Conservation (phyloP, 2,329 filamentous ascomycete species). For the Clonostachys solani region DNA sequence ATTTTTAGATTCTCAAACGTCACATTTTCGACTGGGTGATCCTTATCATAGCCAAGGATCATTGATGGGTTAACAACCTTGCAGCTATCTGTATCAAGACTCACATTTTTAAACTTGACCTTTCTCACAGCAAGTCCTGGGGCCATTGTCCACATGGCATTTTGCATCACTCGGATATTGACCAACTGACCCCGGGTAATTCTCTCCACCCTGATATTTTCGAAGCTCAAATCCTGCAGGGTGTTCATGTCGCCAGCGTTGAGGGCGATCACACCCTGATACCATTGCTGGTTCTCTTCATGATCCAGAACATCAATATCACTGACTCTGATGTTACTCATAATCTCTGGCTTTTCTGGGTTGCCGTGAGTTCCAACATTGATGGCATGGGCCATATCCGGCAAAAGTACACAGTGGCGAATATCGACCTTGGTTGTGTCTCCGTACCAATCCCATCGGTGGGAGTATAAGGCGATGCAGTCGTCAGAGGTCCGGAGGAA, state of each 20-base stretch:
- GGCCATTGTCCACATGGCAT: slow-evolving; percentile 23
- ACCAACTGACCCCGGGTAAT: slow-evolving; percentile 22
- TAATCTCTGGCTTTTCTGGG: slow-evolving; percentile 20
- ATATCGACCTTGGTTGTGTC: slow-evolving; percentile 24
- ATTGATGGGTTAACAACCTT: slow-evolving; percentile 4
- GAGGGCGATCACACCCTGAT: slow-evolving; percentile 27
- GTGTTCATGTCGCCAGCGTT: slow-evolving; percentile 24
- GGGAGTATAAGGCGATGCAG: slow-evolving; percentile 23
- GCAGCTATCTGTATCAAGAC: not conserved
- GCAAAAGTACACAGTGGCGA: slow-evolving; percentile 18
- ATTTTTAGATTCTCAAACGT: slow-evolving; percentile 6
- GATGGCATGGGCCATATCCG: slow-evolving; percentile 25
- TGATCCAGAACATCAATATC: slow-evolving; percentile 30
- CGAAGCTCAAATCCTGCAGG: slow-evolving; percentile 16
- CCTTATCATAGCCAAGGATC: slow-evolving; percentile 6
- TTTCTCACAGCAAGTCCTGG: slow-evolving; percentile 20
- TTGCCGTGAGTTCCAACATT: slow-evolving; percentile 29
- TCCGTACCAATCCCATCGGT: slow-evolving; percentile 22
- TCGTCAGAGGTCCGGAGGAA: slow-evolving; percentile 31
- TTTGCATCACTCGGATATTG: slow-evolving; percentile 25
- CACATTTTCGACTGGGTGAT: slow-evolving; percentile 4
- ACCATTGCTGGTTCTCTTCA: slow-evolving; percentile 22
- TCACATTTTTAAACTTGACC: not conserved
- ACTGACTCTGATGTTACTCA: slow-evolving; percentile 17
- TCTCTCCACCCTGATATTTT: slow-evolving; percentile 22